Evolutionary conservation across 805 yeast genomes (phyloP), one percentile per base, ranked within the genome.

Genomic region (Cyberlindnera euphorbiiphila): DNA sequence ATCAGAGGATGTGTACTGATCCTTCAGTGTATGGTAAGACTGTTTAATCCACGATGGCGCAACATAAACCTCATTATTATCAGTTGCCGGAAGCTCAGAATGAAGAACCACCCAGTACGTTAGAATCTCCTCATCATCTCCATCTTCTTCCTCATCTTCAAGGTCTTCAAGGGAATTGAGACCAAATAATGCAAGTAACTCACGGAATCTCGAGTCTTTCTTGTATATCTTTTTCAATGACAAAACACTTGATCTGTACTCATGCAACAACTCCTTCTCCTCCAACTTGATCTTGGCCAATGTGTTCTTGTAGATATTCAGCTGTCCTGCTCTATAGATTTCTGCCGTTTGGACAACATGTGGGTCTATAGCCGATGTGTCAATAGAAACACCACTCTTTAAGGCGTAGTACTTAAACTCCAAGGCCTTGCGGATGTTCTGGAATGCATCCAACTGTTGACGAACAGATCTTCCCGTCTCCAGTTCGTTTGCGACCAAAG

Each of bases 361-460:
- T 20, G 35, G 36, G 53, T 57, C 37, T 35, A 54, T 3, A 8
- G 12, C 17, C 26, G 29, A 6, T 42, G 3, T 21, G 20, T 10
- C 35, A 19, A 18, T 37, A 26, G 19, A 37, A 31, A 11, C 37
- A 17, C 6, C 41, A 37, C 24, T 30, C 34, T 42, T 51, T 43
- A 37, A 45, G 46, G 16, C 59, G 35, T 7, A 59, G 1, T 63
- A 45, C 46, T 82, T 81, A 9, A 68, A 54, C 27, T 75, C 76
- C 7, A 81, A 47, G 0, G 87, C 81, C 9, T 59, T 57, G 35
- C 78, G 66, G 30, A 81, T 50, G 36, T 70, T 68, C 41, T 76
- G 73, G 28, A 81, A 49, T 0, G 85, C 86, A 16, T 77, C 75
- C 9, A 82, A 59, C 41, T 68, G 64, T 68, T 77, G 69, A 47